phyloP scores from a whole-genome alignment of 139 green algal genomes.

The Klebsormidium nitens region DNA sequence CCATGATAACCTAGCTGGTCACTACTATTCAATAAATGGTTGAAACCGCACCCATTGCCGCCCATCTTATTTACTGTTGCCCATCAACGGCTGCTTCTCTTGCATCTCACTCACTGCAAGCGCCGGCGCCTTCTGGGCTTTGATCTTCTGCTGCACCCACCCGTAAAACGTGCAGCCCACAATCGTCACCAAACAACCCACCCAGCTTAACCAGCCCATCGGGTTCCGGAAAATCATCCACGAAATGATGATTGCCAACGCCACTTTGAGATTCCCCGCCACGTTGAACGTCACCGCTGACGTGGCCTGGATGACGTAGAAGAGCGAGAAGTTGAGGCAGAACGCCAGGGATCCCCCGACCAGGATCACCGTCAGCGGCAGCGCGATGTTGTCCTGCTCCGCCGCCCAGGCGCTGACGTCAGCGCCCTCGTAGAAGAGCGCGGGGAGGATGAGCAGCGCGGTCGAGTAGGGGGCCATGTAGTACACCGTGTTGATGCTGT shows the following conservation, averaged over 20 bases:
- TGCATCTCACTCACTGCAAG: no score
- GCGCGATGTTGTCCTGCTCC: background rate
- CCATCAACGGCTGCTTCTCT: no score
- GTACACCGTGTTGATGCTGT: conserved; percentile 38
- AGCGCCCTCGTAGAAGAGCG: conserved; percentile 16
- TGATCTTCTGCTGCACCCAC: conserved; percentile 11
- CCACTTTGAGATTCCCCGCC: conserved; percentile 32
- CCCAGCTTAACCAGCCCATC: conserved; percentile 2
- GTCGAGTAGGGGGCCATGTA: conserved; percentile 38
- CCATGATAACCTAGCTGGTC: no score
- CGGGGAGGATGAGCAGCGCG: conserved; percentile 14
- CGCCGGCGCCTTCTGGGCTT: no score
- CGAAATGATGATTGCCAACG: conserved; percentile 22
- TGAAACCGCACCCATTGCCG: no score
- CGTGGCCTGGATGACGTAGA: conserved; percentile 41
- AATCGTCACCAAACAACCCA: conserved; percentile 24
- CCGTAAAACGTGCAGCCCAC: conserved; percentile 31
- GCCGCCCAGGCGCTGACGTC: conserved; percentile 10
- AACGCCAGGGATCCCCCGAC: conserved; percentile 29
- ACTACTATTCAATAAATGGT: no score
- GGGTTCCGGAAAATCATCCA: conserved; percentile 38
- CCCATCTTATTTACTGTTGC: no score
- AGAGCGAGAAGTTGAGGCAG: conserved; percentile 41
- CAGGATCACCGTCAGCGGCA: conserved; percentile 16
- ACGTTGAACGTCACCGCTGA: conserved; percentile 38